phyloP scores from a whole-genome alignment of 331 rosid genomes.

The Quercus lobata region DNA sequence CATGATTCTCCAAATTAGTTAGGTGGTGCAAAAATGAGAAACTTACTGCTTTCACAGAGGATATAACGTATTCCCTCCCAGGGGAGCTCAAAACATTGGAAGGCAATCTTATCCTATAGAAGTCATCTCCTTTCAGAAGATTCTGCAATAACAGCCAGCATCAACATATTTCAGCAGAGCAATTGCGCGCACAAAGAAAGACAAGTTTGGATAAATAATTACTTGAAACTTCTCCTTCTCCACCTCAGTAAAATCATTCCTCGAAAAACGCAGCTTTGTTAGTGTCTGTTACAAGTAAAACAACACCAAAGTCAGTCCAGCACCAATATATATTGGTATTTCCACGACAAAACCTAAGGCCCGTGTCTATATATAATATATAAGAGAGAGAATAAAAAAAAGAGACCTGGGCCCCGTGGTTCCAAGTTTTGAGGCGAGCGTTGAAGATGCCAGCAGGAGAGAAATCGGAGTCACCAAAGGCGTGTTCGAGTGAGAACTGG shows the following conservation, averaged over 20 bases:
- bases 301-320: slow-evolving; percentile 15
- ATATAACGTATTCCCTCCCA: slow-evolving; percentile 60
- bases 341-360: not conserved
- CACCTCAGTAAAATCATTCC: slow-evolving; percentile 53
- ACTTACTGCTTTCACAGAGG: slow-evolving; percentile 79
- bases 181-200: not conserved
- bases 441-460: slow-evolving; percentile 78
- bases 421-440: slow-evolving; percentile 89
- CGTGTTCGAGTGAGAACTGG: slow-evolving; percentile 79
- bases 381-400: not conserved
- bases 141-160: slow-evolving; percentile 34
- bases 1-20: not conserved
- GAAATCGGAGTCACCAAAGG: slow-evolving; percentile 85
- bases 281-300: slow-evolving; percentile 55
- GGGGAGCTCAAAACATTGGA: slow-evolving; percentile 71
- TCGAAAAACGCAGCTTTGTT: slow-evolving; percentile 84
- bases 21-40: no score
- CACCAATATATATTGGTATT: not conserved
- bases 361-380: no score
- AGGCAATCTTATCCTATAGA: slow-evolving; percentile 81
- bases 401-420: slow-evolving; percentile 82
- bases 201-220: not conserved
- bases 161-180: slow-evolving; percentile 13
- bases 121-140: slow-evolving; percentile 73
- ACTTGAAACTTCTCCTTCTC: slow-evolving; percentile 69